phyloP scores from a whole-genome alignment of 352 stramenopile genomes.

The Globisporangium carolinianum region DNA sequence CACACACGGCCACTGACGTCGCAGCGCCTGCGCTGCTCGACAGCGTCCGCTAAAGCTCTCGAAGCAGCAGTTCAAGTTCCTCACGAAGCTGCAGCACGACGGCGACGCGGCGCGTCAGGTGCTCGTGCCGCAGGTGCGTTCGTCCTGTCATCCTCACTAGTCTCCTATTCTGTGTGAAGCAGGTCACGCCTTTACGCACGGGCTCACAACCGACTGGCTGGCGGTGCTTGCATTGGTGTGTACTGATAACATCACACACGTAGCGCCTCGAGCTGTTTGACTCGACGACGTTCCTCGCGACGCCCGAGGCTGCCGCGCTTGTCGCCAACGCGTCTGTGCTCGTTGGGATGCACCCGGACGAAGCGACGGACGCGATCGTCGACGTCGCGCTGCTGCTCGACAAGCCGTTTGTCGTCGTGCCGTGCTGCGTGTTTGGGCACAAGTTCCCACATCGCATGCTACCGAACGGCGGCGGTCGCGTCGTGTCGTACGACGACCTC shows the following conservation, averaged over 20 bases:
- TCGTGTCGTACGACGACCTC: slow-evolving; percentile 75
- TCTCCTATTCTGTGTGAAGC: no score
- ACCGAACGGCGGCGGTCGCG: slow-evolving; percentile 30
- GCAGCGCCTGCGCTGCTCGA: not conserved
- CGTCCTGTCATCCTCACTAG: not conserved
- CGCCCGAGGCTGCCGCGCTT: slow-evolving; percentile 33
- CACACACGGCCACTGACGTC: not conserved
- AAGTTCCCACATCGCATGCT: slow-evolving; percentile 78
- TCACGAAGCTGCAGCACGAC: slow-evolving; percentile 55
- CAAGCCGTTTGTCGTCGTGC: slow-evolving; percentile 95
- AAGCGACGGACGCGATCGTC: slow-evolving; percentile 93
- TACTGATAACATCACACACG: not conserved
- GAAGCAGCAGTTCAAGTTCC: slow-evolving; percentile 58
- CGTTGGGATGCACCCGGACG: slow-evolving; percentile 93
- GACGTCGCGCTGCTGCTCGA: slow-evolving; percentile 84
- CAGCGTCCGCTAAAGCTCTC: slow-evolving; percentile 70
- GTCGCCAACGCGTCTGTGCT: slow-evolving; percentile 76
- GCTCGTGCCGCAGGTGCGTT: slow-evolving; percentile 48
- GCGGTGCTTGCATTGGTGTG: not conserved
- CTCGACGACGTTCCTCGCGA: slow-evolving; percentile 45
- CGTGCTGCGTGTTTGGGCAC: slow-evolving; percentile 93
- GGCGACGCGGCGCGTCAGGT: slow-evolving; percentile 16
- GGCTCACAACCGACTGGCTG: no score
- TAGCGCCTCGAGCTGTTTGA: slow-evolving; percentile 56
- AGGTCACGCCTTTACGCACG: no score